phyloP scores from a whole-genome alignment of 2,329 filamentous ascomycete species.

The Davidsoniella australis region DNA sequence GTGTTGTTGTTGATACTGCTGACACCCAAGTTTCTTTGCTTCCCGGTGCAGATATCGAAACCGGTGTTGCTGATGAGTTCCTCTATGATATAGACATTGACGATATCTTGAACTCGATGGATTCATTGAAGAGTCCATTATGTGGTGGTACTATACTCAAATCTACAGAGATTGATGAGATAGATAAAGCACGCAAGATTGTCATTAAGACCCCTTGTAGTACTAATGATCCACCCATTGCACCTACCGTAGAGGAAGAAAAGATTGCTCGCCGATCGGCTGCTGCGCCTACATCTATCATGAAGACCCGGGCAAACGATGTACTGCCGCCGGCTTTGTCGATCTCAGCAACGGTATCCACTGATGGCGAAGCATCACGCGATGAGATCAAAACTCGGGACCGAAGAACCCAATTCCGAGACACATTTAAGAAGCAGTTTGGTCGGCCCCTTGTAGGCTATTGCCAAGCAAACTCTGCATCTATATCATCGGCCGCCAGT shows the following conservation, averaged over 20 bases:
- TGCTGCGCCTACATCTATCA: slow-evolving; percentile 19
- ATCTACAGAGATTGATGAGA: background rate
- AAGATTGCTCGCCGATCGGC: slow-evolving; percentile 20
- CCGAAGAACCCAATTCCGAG: background rate
- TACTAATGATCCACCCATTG: slow-evolving; percentile 9
- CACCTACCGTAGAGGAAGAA: slow-evolving; percentile 22
- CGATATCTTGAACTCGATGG: slow-evolving; percentile 8
- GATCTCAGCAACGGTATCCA: too few relatives aligned
- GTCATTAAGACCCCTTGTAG: slow-evolving; percentile 16
- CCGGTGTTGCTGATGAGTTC: slow-evolving; percentile 4
- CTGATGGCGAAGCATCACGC: background rate
- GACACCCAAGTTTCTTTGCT: background rate
- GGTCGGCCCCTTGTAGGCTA: slow-evolving; percentile 14
- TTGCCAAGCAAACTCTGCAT: slow-evolving; percentile 11
- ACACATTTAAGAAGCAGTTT: slow-evolving; percentile 14
- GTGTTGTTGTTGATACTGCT: background rate
- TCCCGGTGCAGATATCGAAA: background rate
- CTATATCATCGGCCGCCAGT: background rate
- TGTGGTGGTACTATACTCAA: background rate
- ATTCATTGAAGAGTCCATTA: slow-evolving; percentile 9
- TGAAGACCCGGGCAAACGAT: slow-evolving; percentile 16
- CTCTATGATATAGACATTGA: slow-evolving; percentile 11
- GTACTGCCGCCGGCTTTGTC: background rate
- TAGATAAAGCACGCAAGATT: slow-evolving; percentile 13
- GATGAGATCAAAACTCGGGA: slow-evolving; percentile 9